Evolutionary conservation across 805 yeast genomes (phyloP), one percentile per base, ranked within the genome.

Genomic region (Diddensiella transvaalensis): DNA sequence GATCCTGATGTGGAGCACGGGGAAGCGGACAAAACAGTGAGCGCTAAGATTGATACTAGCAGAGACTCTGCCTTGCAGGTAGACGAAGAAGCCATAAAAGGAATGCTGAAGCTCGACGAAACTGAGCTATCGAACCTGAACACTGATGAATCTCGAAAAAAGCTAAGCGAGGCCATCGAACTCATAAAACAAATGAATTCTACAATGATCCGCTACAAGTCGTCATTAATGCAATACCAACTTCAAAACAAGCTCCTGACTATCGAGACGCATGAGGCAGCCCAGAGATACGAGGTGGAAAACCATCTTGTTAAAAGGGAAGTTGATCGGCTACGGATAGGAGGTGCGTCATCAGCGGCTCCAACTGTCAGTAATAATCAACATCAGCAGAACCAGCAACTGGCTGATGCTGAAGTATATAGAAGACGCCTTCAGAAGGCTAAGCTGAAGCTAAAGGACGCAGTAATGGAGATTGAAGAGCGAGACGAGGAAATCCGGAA

Each of bases 201-300:
- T 3, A 24, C 38, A 10, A 29, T 52, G 40, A 40, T 30, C 24
- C 48, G 51, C 42, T 50, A 48, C 33, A 41, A 45, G 36, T 30
- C 52, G 22, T 44, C 47, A 23, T 42, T 52, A 13, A 30, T 55
- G 19, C 60, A 57, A 29, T 52, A 40, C 32, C 60, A 62, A 43
- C 61, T 70, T 29, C 74, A 70, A 53, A 63, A 60, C 48, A 59
- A 75, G 57, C 63, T 79, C 24, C 55, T 73, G 38, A 67, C 69
- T 3, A 66, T 75, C 17, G 75, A 74, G 39, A 56, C 72, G 15
- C 68, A 68, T 38, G 78, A 75, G 50, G 67, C 68, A 8, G 70
- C 69, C 37, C 75, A 71, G 62, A 60, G 79, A 17, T 66, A 67
- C 48, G 76, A 74, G 53, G 80, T 76, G 15, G 80, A 76, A 54